These are phyloP conservation scores for Lactarius sanguifluus DNA, from an alignment of 768 basidiomycete species.

Conservation along the genomic window DNA sequence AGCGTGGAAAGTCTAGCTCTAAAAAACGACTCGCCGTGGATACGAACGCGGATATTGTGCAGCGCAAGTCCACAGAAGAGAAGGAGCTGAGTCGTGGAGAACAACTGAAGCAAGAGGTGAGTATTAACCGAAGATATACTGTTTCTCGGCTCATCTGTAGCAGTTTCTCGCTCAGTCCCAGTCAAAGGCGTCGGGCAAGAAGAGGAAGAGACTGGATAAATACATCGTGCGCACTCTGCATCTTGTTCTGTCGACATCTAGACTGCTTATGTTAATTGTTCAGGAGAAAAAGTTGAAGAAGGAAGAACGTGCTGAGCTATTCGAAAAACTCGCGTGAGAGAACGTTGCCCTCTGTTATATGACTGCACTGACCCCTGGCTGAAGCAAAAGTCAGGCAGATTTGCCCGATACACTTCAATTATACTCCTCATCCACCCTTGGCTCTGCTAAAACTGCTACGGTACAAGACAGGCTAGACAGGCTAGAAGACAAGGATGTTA, in stretches of 20 bases:
- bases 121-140: neutral
- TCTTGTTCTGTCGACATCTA: neutral
- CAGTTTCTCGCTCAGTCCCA: constrained; percentile 31
- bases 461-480: constrained; percentile 59
- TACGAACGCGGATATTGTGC: constrained; percentile 32
- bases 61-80: constrained; percentile 33
- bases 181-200: constrained; percentile 46
- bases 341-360: neutral
- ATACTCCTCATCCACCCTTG: constrained; percentile 81
- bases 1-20: constrained; percentile 52
- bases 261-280: neutral
- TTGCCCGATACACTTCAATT: constrained; percentile 57
- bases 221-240: constrained; percentile 43
- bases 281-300: constrained; percentile 92
- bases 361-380: constrained; percentile 31
- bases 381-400: constrained; percentile 64
- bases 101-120: constrained; percentile 36
- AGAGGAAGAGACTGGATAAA: constrained; percentile 50
- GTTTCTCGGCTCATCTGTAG: neutral
- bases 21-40: constrained; percentile 17
- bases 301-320: constrained; percentile 74
- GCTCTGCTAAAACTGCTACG: constrained; percentile 65
- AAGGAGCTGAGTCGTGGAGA: constrained; percentile 35
- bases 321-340: constrained; percentile 80
- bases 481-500: constrained; percentile 58